Base-by-base conservation (phyloP, 1,284 basidiomycete species). In the Ustilago nuda region DNA sequence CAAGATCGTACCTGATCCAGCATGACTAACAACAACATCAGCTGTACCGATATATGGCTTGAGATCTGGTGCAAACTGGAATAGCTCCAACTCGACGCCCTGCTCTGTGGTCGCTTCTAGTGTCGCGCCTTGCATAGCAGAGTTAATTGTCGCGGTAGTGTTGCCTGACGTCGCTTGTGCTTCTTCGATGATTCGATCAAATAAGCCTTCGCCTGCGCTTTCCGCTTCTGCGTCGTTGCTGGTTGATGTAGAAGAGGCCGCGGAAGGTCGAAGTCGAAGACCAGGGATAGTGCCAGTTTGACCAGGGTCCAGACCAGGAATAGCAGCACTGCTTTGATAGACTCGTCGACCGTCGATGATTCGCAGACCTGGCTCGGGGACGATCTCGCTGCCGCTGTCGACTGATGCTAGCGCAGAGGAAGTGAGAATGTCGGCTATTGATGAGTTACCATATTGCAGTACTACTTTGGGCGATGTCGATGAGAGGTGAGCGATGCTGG, bases 1-100 rank as follows among this genome's bases (percentile, higher is more conserved):
- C 43, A 98, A 89, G 79, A 98, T 95, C 1, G 95, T 97, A 8
- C 95, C 96, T 12, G 96, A 93, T 57, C 95, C 95, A 82, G 94
- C 95, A 89, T 98, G 95, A 82, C 93, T 93, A 45, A 98, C 92
- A 57, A 98, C 90, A 52, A 94, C 86, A 84, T 94, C 91, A 30
- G 93, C 91, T 13, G 84, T 87, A 52, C 88, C 87, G 71, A 92
- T 91, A 68, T 69, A 72, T 33, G 54, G n/a, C 13, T 50, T 46
- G 27, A 83, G 69, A 37, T 68, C 58, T 0, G 76, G 66, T 1
- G 81, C 68, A 36, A 79, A 83, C 5, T 66, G 64, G 45, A 81
- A 77, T n/a, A 76, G 27, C 27, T 72, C 55, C 23, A 81, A 48
- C 13, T 78, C 63, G 17, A 81, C 58, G 12, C 67, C 70, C 8